phyloP scores from a whole-genome alignment of 441 rosid genomes.

The Brassica hybrid region DNA sequence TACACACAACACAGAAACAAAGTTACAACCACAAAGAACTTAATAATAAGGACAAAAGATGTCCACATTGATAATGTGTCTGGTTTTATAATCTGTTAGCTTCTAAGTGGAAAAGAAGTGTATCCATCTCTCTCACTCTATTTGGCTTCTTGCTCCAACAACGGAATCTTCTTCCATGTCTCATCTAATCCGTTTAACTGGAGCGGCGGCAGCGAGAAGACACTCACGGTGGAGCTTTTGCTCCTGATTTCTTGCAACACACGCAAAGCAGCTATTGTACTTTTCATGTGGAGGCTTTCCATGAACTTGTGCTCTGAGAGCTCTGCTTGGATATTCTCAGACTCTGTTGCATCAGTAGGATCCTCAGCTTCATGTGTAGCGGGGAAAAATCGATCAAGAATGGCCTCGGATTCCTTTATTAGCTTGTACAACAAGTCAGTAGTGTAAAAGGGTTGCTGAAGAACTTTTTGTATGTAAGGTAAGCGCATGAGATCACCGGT shows the following conservation, averaged over 20 bases:
- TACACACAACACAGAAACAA: slow-evolving; percentile 23
- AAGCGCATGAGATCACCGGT: slow-evolving; percentile 59
- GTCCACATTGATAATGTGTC: background rate
- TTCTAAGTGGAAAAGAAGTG: slow-evolving; percentile 37
- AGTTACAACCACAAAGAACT: slow-evolving; percentile 10
- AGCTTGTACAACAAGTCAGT: slow-evolving; percentile 75
- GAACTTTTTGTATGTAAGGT: slow-evolving; percentile 60
- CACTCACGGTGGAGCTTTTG: slow-evolving; percentile 77
- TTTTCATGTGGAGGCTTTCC: slow-evolving; percentile 75
- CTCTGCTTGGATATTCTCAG: slow-evolving; percentile 46
- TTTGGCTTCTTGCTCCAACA: slow-evolving; percentile 67
- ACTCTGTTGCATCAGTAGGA: slow-evolving; percentile 33
- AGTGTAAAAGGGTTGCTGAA: slow-evolving; percentile 75
- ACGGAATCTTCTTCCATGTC: slow-evolving; percentile 44
- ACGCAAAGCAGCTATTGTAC: slow-evolving; percentile 67
- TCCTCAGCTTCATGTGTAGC: background rate
- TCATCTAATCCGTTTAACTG: slow-evolving; percentile 57
- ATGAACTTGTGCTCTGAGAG: slow-evolving; percentile 48
- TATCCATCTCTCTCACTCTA: slow-evolving; percentile 32
- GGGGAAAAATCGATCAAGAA: slow-evolving; percentile 58
- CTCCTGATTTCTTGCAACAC: slow-evolving; percentile 76
- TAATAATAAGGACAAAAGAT: slow-evolving; percentile 5
- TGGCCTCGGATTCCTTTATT: slow-evolving; percentile 58
- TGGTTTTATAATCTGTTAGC: slow-evolving; percentile 30
- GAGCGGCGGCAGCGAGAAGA: slow-evolving; percentile 75